Percentiles rank a stretch among this genome's conserved stretches.
Evolutionary conservation across 2,329 filamentous ascomycete species (phyloP).

Genomic region (Ophiosphaerella narmari): DNA sequence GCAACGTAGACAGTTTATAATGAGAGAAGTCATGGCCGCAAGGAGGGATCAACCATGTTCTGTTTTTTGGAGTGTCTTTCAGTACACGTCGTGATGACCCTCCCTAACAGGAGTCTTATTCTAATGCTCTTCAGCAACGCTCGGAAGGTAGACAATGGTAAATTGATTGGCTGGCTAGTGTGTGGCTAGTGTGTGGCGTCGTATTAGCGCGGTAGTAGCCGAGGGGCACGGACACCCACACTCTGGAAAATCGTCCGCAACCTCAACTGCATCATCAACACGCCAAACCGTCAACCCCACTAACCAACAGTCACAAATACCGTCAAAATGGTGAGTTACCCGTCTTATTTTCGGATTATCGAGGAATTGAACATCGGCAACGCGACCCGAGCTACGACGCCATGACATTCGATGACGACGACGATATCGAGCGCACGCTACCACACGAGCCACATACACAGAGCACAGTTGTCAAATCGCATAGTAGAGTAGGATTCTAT

Average conservation of each 20-base stretch:
- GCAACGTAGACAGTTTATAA: slow-evolving; percentile 9
- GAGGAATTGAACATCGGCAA: slow-evolving; percentile 24
- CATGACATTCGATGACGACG: slow-evolving; percentile 24
- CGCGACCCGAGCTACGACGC: slow-evolving; percentile 28
- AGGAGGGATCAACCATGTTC: too few relatives aligned
- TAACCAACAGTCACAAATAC: slow-evolving; percentile 44
- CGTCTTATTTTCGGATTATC: background rate
- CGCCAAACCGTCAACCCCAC: slow-evolving; percentile 42
- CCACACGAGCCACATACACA: slow-evolving; percentile 2
- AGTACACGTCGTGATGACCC: too few relatives aligned
- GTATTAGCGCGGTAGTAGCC: slow-evolving; percentile 21
- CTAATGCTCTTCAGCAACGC: too few relatives aligned
- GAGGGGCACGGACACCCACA: slow-evolving; percentile 31
- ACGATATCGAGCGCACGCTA: slow-evolving; percentile 9
- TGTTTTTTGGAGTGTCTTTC: too few relatives aligned
- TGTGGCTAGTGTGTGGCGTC: slow-evolving; percentile 24
- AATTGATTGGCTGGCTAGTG: slow-evolving; percentile 1
- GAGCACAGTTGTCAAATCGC: background rate
- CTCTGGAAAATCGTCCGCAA: slow-evolving; percentile 31
- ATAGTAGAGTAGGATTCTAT: too few relatives aligned
- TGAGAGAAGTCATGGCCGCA: too few relatives aligned
- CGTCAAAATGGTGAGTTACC: slow-evolving; percentile 47
- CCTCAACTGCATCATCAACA: slow-evolving; percentile 35
- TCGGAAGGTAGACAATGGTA: background rate
- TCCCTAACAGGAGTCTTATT: too few relatives aligned